Evolutionary conservation across 345 rosid species (phyloP), one percentile per base, ranked within the genome.

Genomic region (Lepidium aucheri): DNA sequence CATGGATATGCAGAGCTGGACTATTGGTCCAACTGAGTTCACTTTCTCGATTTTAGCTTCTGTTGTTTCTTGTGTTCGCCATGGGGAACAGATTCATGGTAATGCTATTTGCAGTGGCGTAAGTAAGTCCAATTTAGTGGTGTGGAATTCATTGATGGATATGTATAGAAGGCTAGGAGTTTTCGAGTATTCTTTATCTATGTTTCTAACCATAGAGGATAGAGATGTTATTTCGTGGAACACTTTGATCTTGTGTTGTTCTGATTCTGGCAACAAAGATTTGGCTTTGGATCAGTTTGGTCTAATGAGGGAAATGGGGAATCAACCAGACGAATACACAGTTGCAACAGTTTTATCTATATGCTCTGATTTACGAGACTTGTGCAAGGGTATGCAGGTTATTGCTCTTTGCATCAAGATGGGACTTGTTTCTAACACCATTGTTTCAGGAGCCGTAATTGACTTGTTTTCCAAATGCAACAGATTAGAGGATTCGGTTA

Each of bases 391-490:
- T 88, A 80, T 80, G 85, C 88, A 86, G 70, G 72, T 81, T 58
- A 72, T 85, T 30, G 81, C 86, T 82, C 64, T 80, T 8, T 79
- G 79, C 71, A 49, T 81, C 68, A 88, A 88, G 81, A 69, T 65
- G 82, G 91, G 94, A 52, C 76, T 81, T 83, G 75, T 86, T 74
- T 76, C 68, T 68, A 88, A 85, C 77, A 41, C 80, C 68, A 73
- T 88, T 70, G 83, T 91, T 78, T 76, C 77, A 36, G 87, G 94
- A 81, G 89, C 96, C 3, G 43, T 69, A 38, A 82, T 88, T 81
- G 86, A 88, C 66, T 74, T 88, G 72, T 88, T 86, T 77, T 86
- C 96, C 33, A 82, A 88, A 78, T 85, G 94, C 84, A 75, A 84
- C 85, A 84, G 86, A 84, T 81, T 88, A 81, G 83, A 75, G 70